Base-by-base conservation (phyloP, 345 rosid species). In the Melaleuca quinquenervia region DNA sequence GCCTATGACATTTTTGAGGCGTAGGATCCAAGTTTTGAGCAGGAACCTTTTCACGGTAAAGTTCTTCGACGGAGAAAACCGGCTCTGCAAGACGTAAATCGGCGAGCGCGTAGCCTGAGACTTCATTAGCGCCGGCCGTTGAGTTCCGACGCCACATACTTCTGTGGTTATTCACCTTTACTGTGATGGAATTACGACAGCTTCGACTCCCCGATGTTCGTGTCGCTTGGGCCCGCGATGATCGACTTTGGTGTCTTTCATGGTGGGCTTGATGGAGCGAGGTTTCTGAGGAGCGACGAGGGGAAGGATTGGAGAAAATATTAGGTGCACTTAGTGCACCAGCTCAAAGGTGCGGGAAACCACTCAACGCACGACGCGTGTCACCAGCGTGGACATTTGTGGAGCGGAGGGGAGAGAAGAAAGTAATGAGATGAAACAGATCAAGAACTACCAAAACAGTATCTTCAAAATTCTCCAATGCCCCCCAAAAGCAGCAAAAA, bases 251-350 rank as follows among this genome's bases (percentile, higher is more conserved):
- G 11, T 21, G 45, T 64, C 76, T 64, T 29, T 32, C 6, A 64
- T 32, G 45, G 76, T 27, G 76, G 76, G 11, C 8, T 16, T 27
- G 41, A 29, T 32, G 75, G 21, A 27, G 95, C 97, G 58, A 92
- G 93, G 89, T 54, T 89, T 7, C 52, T 92, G 48, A 93, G 98
- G 86, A 92, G 49, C 22, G 96, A 95, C 52, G 83, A 87, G 27
- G 97, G 97, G 97, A 29, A 93, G 87, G 60, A 70, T n/a, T n/a
- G n/a, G n/a, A n/a, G n/a, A n/a, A n/a, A n/a, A n/a, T n/a, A n/a
- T n/a, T n/a, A n/a, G n/a, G n/a, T n/a, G n/a, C n/a, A n/a, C n/a
- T n/a, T n/a, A n/a, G n/a, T n/a, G n/a, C n/a, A n/a, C n/a, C n/a
- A n/a, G n/a, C n/a, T n/a, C n/a, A n/a, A n/a, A n/a, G n/a, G n/a